Evolutionary conservation across 306 rosid genomes (phyloP).

Genomic region (Prunus mume): DNA sequence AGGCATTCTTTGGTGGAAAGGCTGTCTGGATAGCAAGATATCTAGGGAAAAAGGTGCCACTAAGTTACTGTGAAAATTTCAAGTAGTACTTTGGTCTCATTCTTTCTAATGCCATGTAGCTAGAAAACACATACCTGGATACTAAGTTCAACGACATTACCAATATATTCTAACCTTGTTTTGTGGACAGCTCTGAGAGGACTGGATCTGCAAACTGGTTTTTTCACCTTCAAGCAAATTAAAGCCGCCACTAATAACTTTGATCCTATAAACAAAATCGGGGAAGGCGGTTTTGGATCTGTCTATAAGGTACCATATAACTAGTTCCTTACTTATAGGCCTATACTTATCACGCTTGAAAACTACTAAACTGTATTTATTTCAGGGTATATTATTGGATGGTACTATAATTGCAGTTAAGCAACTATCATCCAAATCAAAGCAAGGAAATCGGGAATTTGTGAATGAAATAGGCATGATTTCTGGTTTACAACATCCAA

Average conservation of each 20-base stretch:
- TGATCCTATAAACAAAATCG: constrained; percentile 46
- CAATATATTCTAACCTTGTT: background rate
- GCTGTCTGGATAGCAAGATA: background rate
- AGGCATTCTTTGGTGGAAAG: constrained; percentile 10
- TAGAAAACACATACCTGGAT: background rate
- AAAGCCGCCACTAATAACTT: constrained; percentile 57
- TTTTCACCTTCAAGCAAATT: constrained; percentile 3
- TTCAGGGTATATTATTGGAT: constrained; percentile 52
- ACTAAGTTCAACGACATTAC: background rate
- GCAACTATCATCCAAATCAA: constrained; percentile 56
- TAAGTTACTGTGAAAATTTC: background rate
- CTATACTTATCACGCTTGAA: too few relatives aligned
- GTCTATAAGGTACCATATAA: constrained; percentile 54
- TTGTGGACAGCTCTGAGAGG: constrained; percentile 2
- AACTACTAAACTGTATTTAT: too few relatives aligned
- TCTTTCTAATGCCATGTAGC: background rate
- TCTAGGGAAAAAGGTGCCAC: constrained; percentile 9
- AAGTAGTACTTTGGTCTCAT: background rate
- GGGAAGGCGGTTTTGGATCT: constrained; percentile 77
- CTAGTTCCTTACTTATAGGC: background rate
- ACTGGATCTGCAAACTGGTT: constrained; percentile 16
- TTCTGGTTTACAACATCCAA: constrained; percentile 58
- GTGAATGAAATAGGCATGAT: constrained; percentile 63
- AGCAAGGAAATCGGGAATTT: constrained; percentile 61
- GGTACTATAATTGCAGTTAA: constrained; percentile 57